Percentiles rank a stretch among this genome's conserved stretches.
phyloP scores from a whole-genome alignment of 495 filamentous ascomycete genomes.

The Penicillium cinerascens region DNA sequence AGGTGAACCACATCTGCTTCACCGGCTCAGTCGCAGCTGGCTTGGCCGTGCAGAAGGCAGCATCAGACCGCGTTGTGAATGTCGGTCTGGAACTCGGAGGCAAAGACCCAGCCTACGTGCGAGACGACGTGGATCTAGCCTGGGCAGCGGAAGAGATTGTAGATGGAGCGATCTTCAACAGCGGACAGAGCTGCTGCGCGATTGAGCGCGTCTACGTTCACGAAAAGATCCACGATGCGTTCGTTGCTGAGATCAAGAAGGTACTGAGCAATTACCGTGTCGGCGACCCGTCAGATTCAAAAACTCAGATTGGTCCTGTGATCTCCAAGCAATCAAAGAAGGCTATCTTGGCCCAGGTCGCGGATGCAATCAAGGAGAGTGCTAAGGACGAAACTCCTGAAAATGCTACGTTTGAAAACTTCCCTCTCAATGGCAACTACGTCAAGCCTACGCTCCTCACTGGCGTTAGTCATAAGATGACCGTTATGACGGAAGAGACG shows the following conservation, averaged over 20 bases:
- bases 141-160: conserved; percentile 94
- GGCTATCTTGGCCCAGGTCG: conserved; percentile 68
- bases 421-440: conserved; percentile 73
- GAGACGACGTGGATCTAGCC: conserved; percentile 77
- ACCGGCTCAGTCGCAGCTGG: conserved; percentile 91
- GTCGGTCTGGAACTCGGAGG: conserved; percentile 88
- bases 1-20: conserved; percentile 77
- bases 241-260: conserved; percentile 71
- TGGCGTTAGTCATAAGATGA: conserved; percentile 74
- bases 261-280: conserved; percentile 83
- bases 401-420: conserved; percentile 56
- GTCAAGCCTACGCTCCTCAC: conserved; percentile 79
- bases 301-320: conserved; percentile 82
- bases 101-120: conserved; percentile 88
- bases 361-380: conserved; percentile 72
- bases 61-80: conserved; percentile 72
- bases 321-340: conserved; percentile 71
- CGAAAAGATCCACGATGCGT: conserved; percentile 71
- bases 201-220: conserved; percentile 88
- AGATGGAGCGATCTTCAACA: conserved; percentile 90
- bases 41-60: conserved; percentile 77
- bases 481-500: conserved; percentile 86
- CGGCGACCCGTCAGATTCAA: conserved; percentile 72
- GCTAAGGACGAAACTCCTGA: background rate
- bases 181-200: conserved; percentile 88